Base-by-base conservation (phyloP, 2,329 filamentous ascomycete genomes). In the Raffaelea deltoideospora region DNA sequence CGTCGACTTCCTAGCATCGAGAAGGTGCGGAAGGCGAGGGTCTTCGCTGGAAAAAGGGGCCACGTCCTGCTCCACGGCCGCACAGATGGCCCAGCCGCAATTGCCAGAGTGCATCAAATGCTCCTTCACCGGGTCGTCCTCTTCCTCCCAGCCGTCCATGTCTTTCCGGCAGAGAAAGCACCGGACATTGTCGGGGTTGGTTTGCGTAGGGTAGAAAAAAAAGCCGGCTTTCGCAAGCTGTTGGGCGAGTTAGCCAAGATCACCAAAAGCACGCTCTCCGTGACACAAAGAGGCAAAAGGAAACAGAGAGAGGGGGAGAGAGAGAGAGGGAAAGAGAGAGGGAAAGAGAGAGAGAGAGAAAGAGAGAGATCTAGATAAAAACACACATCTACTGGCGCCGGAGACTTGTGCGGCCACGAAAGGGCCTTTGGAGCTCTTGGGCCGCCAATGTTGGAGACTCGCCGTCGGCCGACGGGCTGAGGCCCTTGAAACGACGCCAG, bases 181-280 rank as follows among this genome's bases (percentile, higher is more conserved):
- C 47, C 75, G 72, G 33, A 83, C 83, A 55, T 96, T 96, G 56
- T 98, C 90, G 27, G 78, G 78, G 50, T 76, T 82, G 33, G 73
- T 69, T 35, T 72, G 65, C 13, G 72, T 74, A 2, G 90, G 88
- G 42, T 77, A 72, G 60, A 84, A 96, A 60, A 79, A 90, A 61
- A 98, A 94, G 27, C 90, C 90, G 39, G 90, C 88, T 51, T 73
- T 76, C 5, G 90, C 88, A 49, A 98, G 77, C 81, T 94, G 52
- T 14, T 4, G 22, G 9, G 31, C 34, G 18, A 31, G 37, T 39
- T 10, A 40, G 30, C 9, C n/a, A n/a, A n/a, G n/a, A n/a, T n/a
- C n/a, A n/a, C n/a, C n/a, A n/a, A n/a, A n/a, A n/a, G n/a, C n/a
- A n/a, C n/a, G n/a, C n/a, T n/a, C n/a, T n/a, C n/a, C n/a, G n/a